Evolutionary conservation across 225 moss, liverwort and hornwort genomes (phyloP), one percentile per base, ranked within the genome.

Genomic region (Bryoerythrophyllum caledonicum): DNA sequence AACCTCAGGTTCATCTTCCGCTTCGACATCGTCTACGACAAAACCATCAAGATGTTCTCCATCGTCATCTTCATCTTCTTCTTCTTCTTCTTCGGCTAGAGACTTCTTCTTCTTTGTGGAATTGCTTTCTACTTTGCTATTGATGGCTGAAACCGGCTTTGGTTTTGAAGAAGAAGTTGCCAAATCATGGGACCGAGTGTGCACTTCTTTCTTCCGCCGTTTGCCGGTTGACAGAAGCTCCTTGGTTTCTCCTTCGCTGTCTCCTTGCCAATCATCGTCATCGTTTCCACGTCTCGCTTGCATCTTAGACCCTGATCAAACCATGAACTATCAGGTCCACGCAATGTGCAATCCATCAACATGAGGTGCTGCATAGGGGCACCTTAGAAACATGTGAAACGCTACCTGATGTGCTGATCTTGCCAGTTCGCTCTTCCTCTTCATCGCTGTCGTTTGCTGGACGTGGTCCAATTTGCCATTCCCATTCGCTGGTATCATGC

Each of bases 251-350:
- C 77, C 84, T 46, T 82, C 87, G 26, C 72, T 77, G 9, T 87
- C 87, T 74, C 84, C 87, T 77, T 63, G 67, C 84, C 84, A 87
- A 21, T 87, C 80, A 56, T 82, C 84, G 25, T 76, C 71, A 15
- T 73, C 61, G 21, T 48, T 16, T 48, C 37, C 67, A 74, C 14
- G 65, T 67, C 60, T 72, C 4, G 20, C 43, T 79, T 74, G 17
- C 5, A 1, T 81, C 65, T 62, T 82, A 21, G 46, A 6, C 20
- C 76, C 86, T 86, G 43, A 48, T 52, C 43, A 76, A 71, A 79
- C 54, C 64, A 24, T 34, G 25, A 63, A 68, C 40, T 12, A 40
- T 78, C 43, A 78, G 34, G 35, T 68, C 49, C 58, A 67, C 25
- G 63, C 37, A 24, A 59, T 48, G 48, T 61, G 37, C 21, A 52